These are phyloP conservation scores for Sporothrix pallida DNA, from an alignment of 2,329 filamentous ascomycete genomes.

Conservation along the genomic window DNA sequence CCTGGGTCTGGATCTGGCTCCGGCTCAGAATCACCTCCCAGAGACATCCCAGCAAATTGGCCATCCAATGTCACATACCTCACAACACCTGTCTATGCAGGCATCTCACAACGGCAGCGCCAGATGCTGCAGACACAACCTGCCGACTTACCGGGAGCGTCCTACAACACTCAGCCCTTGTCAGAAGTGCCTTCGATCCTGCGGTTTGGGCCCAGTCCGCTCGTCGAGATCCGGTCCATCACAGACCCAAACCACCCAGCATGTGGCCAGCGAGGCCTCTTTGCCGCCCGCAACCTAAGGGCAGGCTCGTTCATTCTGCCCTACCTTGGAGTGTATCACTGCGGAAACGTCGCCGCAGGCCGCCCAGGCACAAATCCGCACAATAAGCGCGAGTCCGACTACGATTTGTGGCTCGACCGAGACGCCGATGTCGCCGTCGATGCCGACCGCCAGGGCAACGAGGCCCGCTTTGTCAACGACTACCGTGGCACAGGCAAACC, in stretches of 20 bases:
- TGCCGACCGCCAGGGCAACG: slow-evolving; percentile 63
- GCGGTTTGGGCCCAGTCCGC: slow-evolving; percentile 51
- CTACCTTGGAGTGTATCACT: slow-evolving; percentile 66
- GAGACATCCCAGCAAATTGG: slow-evolving; percentile 61
- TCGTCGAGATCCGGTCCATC: slow-evolving; percentile 63
- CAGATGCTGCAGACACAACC: slow-evolving; percentile 46
- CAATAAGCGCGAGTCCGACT: slow-evolving; percentile 58
- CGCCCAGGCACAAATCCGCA: slow-evolving; percentile 43
- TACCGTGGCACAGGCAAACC: slow-evolving; percentile 60
- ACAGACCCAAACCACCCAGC: slow-evolving; percentile 60
- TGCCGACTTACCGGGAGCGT: slow-evolving; percentile 30
- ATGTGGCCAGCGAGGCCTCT: slow-evolving; percentile 63
- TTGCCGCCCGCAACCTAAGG: slow-evolving; percentile 59
- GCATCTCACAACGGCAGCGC: slow-evolving; percentile 52
- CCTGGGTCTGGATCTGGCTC: not conserved
- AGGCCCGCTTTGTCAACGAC: slow-evolving; percentile 71
- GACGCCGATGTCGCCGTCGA: slow-evolving; percentile 65
- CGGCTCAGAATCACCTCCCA: not conserved
- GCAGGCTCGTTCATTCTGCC: slow-evolving; percentile 64
- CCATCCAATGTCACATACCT: slow-evolving; percentile 60
- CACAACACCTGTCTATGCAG: slow-evolving; percentile 54
- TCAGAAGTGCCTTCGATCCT: slow-evolving; percentile 36
- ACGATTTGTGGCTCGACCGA: slow-evolving; percentile 68
- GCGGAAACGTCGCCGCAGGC: slow-evolving; percentile 43
- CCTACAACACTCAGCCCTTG: slow-evolving; percentile 1